Percentiles rank a stretch among this genome's conserved stretches.
Conservation (phyloP, 2,329 filamentous ascomycete genomes). For the Pseudocercospora musae region DNA sequence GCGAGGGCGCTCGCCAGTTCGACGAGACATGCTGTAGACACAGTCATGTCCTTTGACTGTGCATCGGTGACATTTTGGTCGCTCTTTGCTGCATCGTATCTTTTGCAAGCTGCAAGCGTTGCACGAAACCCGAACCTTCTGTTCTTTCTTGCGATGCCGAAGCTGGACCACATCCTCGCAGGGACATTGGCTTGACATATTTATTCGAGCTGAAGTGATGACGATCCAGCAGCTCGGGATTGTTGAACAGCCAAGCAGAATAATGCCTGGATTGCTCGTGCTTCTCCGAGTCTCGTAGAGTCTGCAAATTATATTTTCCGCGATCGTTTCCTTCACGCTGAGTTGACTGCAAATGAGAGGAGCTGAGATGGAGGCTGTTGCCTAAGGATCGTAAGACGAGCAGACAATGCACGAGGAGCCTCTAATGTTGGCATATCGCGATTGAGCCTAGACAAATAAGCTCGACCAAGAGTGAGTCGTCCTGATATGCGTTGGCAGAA, state of each 20-base stretch:
- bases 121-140: slow-evolving; percentile 4
- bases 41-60: slow-evolving; percentile 8
- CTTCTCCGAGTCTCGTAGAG: neutral
- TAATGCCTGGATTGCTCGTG: neutral
- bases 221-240: too few species aligned
- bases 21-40: slow-evolving; percentile 10
- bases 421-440: too few species aligned
- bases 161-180: neutral
- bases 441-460: neutral
- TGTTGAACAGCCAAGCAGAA: too few species aligned
- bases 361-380: too few species aligned
- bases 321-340: too few species aligned
- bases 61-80: slow-evolving; percentile 7
- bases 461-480: neutral
- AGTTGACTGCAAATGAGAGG: too few species aligned
- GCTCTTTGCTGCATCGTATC: slow-evolving; percentile 10
- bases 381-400: too few species aligned
- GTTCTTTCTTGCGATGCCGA: neutral
- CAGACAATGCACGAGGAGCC: too few species aligned
- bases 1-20: slow-evolving; percentile 9
- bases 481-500: neutral
- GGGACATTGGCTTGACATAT: neutral
- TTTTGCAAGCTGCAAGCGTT: slow-evolving; percentile 8
- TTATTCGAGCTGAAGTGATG: neutral
- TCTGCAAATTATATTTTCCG: too few species aligned